A percentile compares a stretch with the other conserved stretches of the same genome.
phyloP scores from a whole-genome alignment of 345 rosid genomes.

The Salix exigua region DNA sequence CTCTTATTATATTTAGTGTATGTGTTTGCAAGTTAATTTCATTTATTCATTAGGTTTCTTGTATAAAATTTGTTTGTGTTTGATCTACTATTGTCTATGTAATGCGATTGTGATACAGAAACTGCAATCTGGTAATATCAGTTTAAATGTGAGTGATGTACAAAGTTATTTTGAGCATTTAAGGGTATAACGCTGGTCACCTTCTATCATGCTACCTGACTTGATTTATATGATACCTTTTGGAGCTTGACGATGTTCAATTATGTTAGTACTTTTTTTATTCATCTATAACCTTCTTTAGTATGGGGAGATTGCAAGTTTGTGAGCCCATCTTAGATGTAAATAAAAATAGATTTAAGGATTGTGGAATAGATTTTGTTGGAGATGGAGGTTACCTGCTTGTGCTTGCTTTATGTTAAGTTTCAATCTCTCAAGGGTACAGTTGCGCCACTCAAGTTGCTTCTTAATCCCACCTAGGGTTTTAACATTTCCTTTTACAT shows the following conservation, averaged over 20 bases:
- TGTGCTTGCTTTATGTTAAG: neutral
- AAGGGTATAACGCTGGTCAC: neutral
- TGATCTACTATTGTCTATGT: neutral
- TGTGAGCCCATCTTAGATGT: neutral
- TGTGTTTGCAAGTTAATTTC: neutral
- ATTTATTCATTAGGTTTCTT: neutral
- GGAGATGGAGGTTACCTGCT: neutral
- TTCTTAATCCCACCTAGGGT: neutral
- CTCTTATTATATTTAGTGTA: neutral
- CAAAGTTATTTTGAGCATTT: neutral
- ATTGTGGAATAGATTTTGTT: neutral
- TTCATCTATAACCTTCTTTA: neutral
- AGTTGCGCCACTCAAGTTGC: neutral
- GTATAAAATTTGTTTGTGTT: too few relatives aligned
- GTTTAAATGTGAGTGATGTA: neutral
- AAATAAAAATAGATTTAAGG: neutral
- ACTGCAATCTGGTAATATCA: neutral
- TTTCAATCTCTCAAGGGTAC: neutral
- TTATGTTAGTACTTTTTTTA: neutral
- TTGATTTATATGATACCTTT: neutral
- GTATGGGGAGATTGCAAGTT: neutral
- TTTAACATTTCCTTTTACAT: neutral
- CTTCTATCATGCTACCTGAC: neutral
- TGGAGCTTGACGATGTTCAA: neutral
- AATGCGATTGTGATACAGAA: neutral